These are phyloP conservation scores for Cercospora sp. DNA, from an alignment of 2,329 filamentous ascomycete species.

Conservation along the genomic window DNA sequence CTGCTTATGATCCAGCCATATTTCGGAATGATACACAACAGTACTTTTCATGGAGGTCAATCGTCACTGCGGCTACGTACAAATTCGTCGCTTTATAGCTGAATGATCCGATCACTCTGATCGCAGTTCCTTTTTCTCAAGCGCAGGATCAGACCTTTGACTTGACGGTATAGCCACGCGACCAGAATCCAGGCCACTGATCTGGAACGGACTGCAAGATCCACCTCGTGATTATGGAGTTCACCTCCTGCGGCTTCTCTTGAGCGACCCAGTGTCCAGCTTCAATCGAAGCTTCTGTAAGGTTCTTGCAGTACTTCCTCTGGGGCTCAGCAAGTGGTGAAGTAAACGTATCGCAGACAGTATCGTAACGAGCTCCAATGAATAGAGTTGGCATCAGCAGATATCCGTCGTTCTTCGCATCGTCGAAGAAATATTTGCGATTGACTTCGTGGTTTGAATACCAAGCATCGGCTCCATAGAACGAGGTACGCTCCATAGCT, in stretches of 20 bases:
- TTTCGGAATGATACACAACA: too few species aligned
- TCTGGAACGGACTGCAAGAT: slow-evolving; percentile 26
- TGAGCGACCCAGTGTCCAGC: slow-evolving; percentile 33
- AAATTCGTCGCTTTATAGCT: too few species aligned
- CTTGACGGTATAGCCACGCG: slow-evolving; percentile 19
- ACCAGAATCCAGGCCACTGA: slow-evolving; percentile 30
- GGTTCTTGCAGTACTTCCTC: slow-evolving; percentile 40
- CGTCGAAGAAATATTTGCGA: slow-evolving; percentile 43
- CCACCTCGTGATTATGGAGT: slow-evolving; percentile 30
- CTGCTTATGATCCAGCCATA: background rate
- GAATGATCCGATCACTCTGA: too few species aligned
- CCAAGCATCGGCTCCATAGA: slow-evolving; percentile 43
- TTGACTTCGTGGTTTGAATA: slow-evolving; percentile 51
- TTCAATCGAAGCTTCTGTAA: slow-evolving; percentile 40
- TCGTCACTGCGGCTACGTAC: too few species aligned
- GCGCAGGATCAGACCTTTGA: slow-evolving; percentile 14
- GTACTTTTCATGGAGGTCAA: too few species aligned
- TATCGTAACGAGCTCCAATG: slow-evolving; percentile 44
- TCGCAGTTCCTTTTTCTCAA: too few species aligned
- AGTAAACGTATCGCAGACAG: slow-evolving; percentile 40
- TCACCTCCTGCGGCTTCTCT: slow-evolving; percentile 34
- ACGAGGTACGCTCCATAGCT: slow-evolving; percentile 45
- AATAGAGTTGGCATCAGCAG: slow-evolving; percentile 42
- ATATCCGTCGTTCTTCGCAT: slow-evolving; percentile 38
- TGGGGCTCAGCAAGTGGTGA: slow-evolving; percentile 40